Conservation (phyloP, 2,329 filamentous ascomycete genomes). For the Berkeleyomyces rouxiae region DNA sequence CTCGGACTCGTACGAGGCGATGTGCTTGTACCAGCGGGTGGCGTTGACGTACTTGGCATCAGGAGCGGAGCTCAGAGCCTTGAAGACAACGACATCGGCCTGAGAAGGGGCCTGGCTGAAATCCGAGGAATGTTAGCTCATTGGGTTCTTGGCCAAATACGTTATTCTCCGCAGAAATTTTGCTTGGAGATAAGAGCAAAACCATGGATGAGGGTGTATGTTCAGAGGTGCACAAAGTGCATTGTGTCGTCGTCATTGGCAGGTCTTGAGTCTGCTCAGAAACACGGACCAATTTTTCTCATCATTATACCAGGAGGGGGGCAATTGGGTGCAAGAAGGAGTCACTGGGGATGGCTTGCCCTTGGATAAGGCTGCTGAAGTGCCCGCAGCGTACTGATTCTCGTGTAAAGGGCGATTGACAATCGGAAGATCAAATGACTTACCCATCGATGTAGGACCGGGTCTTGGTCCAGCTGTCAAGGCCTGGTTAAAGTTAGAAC, state of each 20-base stretch:
- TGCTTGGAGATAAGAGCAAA: not conserved
- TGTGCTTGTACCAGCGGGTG: constrained; percentile 98
- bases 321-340: not conserved
- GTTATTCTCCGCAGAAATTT: not conserved
- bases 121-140: constrained; percentile 10
- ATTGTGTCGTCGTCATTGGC: constrained; percentile 62
- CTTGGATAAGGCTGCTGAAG: not conserved
- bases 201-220: constrained; percentile 10
- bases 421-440: constrained; percentile 23
- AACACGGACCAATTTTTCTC: constrained; percentile 92
- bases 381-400: not conserved
- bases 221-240: constrained; percentile 57
- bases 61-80: constrained; percentile 63
- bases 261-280: constrained; percentile 89
- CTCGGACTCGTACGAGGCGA: constrained; percentile 80
- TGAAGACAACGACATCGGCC: constrained; percentile 92
- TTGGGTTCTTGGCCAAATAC: not conserved
- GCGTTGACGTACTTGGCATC: constrained; percentile 84
- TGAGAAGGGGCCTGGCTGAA: constrained; percentile 53
- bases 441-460: constrained; percentile 75
- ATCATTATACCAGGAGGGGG: constrained; percentile 30
- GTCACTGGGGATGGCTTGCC: not conserved
- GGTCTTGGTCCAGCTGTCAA: constrained; percentile 58
- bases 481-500: constrained; percentile 29
- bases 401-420: not conserved